Evolutionary conservation across 2,329 filamentous ascomycete species (phyloP), one percentile per base, ranked within the genome.

Genomic region (Exophiala mesophila): DNA sequence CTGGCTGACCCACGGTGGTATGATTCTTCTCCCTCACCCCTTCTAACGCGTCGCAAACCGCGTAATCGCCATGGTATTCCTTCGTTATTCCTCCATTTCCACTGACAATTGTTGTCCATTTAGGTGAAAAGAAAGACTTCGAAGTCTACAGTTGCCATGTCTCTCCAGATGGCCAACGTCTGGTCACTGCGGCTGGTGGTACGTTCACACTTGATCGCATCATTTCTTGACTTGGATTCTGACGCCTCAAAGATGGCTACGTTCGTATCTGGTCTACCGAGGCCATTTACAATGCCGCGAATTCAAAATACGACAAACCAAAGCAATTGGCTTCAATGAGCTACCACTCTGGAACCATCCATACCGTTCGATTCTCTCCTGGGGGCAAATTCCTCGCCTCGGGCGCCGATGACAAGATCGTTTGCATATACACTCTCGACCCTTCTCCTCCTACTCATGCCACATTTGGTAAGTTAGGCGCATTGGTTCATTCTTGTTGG

Each of bases 141-240:
- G 92, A 98, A 68, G 90, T 97, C 54, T 98, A 97, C 71, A 95
- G 88, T 69, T 97, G 90, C 65, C 87, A 97, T 73, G 82, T 98
- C 53, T 98, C 92, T 19, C 87, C 92, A 10, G 92, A 98, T 69
- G 92, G 90, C 54, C 83, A 81, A 60, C 81, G 92, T 53, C 77
- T 98, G 44, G 92, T 90, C 36, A 97, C 92, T 15, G 92, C 90
- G 49, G 92, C 89, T 58, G 90, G 92, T 76, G 85, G 84, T 88
- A 70, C 64, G 80, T 44, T 32, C 13, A 36, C 28, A 16, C 18
- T 24, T 6, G 4, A 26, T 21, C 18, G 10, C 10, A 10, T 5
- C 21, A 9, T 18, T 13, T 19, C 19, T 15, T 30, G n/a, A 7
- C 24, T 6, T 30, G 31, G 29, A 45, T 32, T 28, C 52, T 59